These are phyloP conservation scores for Handroanthus guayacan DNA, from an alignment of 257 asterid genomes.

Conservation along the genomic window DNA sequence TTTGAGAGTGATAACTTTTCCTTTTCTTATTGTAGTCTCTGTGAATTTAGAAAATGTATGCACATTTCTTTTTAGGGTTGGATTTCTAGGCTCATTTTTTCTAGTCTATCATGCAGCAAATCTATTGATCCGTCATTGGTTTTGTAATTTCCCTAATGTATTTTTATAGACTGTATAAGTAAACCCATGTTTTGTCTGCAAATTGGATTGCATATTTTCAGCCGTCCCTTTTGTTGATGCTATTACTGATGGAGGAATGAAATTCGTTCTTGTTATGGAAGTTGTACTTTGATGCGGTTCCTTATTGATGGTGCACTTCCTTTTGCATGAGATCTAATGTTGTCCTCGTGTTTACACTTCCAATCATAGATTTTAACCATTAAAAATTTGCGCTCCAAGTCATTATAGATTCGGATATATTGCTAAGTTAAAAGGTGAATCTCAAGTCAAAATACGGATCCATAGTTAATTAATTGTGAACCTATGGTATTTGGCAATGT, in stretches of 20 bases:
- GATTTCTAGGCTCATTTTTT: neutral
- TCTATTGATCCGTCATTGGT: neutral
- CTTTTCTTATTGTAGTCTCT: neutral
- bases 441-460: constrained; percentile 3
- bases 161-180: neutral
- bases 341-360: neutral
- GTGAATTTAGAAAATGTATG: neutral
- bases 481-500: neutral
- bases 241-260: neutral
- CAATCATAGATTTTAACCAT: neutral
- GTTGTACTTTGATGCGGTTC: neutral
- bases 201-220: neutral
- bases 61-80: neutral
- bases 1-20: neutral
- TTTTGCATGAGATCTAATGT: constrained; percentile 5
- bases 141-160: neutral
- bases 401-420: neutral
- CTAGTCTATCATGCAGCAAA: neutral
- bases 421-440: neutral
- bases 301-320: neutral
- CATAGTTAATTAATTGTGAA: neutral
- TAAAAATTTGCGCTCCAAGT: constrained; percentile 8
- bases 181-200: neutral
- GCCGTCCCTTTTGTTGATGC: neutral
- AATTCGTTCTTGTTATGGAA: constrained; percentile 4